Conservation (phyloP, 2,329 filamentous ascomycete genomes). For the Botryotinia globosa region DNA sequence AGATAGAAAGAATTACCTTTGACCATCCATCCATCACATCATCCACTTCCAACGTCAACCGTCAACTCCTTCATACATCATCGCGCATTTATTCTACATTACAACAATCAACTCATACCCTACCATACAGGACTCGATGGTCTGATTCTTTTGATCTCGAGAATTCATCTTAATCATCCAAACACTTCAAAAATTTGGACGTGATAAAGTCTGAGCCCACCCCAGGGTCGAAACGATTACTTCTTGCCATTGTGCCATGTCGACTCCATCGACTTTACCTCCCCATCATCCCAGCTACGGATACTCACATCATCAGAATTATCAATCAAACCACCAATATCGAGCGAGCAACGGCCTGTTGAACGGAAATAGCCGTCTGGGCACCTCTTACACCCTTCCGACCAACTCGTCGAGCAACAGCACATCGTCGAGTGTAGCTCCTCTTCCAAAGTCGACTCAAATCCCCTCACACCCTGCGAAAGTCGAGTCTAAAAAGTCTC, state of each 20-base stretch:
- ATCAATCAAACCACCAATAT: conserved; percentile 54
- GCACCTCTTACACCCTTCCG: conserved; percentile 35
- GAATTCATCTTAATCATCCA: neutral
- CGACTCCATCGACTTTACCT: conserved; percentile 74
- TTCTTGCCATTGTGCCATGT: conserved; percentile 53
- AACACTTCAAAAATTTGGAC: conserved; percentile 12
- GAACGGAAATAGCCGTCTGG: conserved; percentile 37
- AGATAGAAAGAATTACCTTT: conserved; percentile 21
- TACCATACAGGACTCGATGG: conserved; percentile 5
- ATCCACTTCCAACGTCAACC: conserved; percentile 19
- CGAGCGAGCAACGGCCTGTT: conserved; percentile 44
- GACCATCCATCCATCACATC: conserved; percentile 13
- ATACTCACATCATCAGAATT: conserved; percentile 56
- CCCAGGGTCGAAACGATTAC: conserved; percentile 27
- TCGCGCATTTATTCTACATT: conserved; percentile 11
- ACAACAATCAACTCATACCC: conserved; percentile 5
- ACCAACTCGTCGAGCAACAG: conserved; percentile 36
- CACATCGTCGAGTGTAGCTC: conserved; percentile 30
- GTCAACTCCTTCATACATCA: conserved; percentile 13
- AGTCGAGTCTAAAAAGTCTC: conserved; percentile 25
- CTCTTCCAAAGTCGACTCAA: conserved; percentile 31
- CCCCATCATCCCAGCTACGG: conserved; percentile 64
- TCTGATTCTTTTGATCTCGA: neutral
- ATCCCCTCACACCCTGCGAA: conserved; percentile 25
- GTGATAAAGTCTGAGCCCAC: conserved; percentile 21